A percentile compares a stretch with the other conserved stretches of the same genome.
Evolutionary conservation across 163 green algal species (phyloP).

Genomic region (Scenedesmus sp.): DNA sequence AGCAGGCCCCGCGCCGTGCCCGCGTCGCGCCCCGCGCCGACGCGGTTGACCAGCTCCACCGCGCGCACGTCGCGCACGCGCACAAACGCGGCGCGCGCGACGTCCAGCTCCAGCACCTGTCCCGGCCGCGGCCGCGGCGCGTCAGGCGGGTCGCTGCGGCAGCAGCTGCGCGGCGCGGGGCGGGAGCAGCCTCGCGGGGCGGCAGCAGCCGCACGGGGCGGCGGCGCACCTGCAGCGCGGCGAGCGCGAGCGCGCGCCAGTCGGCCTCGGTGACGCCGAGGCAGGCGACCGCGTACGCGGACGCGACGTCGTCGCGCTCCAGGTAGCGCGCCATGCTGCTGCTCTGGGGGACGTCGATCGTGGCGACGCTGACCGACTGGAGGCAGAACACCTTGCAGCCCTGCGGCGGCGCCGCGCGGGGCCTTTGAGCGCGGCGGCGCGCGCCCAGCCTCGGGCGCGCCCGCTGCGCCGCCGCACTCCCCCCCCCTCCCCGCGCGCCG

Average conservation of each 20-base stretch:
- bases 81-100: constrained; percentile 82
- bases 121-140: no score
- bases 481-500: no score
- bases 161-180: no score
- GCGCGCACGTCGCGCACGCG: constrained; percentile 75
- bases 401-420: constrained; percentile 38
- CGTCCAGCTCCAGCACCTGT: constrained; percentile 68
- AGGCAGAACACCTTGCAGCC: constrained; percentile 85
- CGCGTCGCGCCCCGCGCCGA: constrained; percentile 52
- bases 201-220: neutral
- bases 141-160: no score
- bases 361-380: constrained; percentile 78
- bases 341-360: constrained; percentile 81
- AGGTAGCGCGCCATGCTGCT: constrained; percentile 61
- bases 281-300: constrained; percentile 80
- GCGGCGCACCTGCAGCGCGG: constrained; percentile 61
- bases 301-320: constrained; percentile 62
- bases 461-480: no score
- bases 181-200: neutral
- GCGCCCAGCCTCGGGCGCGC: no score
- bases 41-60: constrained; percentile 76
- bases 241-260: constrained; percentile 76
- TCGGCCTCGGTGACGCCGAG: constrained; percentile 84
- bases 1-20: constrained; percentile 59
- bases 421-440: no score